Evolutionary conservation across 2,329 filamentous ascomycete species (phyloP), one percentile per base, ranked within the genome.

Genomic region (Lasiodiplodia sp.): DNA sequence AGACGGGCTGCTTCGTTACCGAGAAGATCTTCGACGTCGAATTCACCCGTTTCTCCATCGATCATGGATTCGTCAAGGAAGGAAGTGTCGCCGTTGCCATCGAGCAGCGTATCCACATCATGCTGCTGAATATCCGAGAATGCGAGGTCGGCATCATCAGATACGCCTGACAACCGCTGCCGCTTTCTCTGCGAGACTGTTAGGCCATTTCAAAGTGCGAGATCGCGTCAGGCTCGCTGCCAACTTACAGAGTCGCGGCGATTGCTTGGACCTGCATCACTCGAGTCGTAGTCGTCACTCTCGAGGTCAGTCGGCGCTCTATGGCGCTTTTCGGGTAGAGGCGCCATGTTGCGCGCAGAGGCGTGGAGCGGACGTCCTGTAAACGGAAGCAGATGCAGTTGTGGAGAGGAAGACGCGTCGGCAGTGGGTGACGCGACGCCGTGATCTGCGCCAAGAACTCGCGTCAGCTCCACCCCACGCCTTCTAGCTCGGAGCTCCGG

Each of bases 381-480:
- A 18, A 51, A 44, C 28, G 64, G 57, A 40, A 40, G 44, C 40
- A 14, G 38, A 16, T 23, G 57, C 25, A 37, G 47, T 8, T 68
- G 66, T 44, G 34, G 23, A 68, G 38, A 37, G 25, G 63, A 53
- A 68, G 66, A 68, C 66, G 66, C 66, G 66, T 38, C 47, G 55
- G 47, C 12, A 12, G 34, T 10, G 66, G 16, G 31, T 12, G 56
- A 55, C 66, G 66, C 56, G 66, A 40, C 34, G 65, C 31, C 31
- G 23, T 47, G 63, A 66, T 66, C 63, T 38, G 63, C 55, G 55
- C 66, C 44, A 63, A 62, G 57, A 38, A 53, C 12, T 37, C 66
- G 56, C 56, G 49, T 63, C 49, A 52, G 44, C 47, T 28, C 65
- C 64, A 34, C 65, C 31, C 53, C 31, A n/a, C 57, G 56, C 53